phyloP scores from a whole-genome alignment of 2,329 filamentous ascomycete species.

The Beauveria sp. region DNA sequence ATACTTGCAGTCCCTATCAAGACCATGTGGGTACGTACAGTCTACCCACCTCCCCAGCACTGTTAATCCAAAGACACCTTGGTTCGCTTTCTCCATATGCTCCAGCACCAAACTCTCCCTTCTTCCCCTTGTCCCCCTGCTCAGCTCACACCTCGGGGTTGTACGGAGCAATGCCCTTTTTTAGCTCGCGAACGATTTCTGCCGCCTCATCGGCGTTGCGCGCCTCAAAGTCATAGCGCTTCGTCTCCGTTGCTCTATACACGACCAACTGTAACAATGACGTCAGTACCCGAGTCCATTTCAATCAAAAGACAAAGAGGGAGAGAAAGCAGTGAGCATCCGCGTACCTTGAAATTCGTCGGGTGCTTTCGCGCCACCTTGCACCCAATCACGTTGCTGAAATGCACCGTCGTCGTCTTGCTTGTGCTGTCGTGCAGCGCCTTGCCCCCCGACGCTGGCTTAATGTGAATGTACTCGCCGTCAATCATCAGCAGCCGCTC shows the following conservation, averaged over 20 bases:
- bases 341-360: conserved; percentile 65
- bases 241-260: conserved; percentile 67
- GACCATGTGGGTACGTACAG: too few relatives aligned
- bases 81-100: neutral
- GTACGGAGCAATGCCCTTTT: conserved; percentile 65
- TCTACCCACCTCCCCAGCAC: too few relatives aligned
- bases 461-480: conserved; percentile 80
- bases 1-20: too few relatives aligned
- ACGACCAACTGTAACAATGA: conserved; percentile 49
- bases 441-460: conserved; percentile 62
- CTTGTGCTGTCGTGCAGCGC: conserved; percentile 54
- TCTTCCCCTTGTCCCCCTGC: neutral
- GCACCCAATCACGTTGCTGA: conserved; percentile 73
- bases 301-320: neutral
- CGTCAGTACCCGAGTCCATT: neutral
- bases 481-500: conserved; percentile 73
- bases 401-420: conserved; percentile 75
- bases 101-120: neutral
- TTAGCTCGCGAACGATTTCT: conserved; percentile 73
- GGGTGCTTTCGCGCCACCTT: conserved; percentile 76
- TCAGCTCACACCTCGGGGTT: conserved; percentile 33
- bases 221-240: conserved; percentile 82
- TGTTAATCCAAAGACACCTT: too few relatives aligned
- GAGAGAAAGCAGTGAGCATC: neutral
- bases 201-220: conserved; percentile 61